Evolutionary conservation across 2,329 filamentous ascomycete genomes (phyloP), one percentile per base, ranked within the genome.

Genomic region (Claviceps maximensis): DNA sequence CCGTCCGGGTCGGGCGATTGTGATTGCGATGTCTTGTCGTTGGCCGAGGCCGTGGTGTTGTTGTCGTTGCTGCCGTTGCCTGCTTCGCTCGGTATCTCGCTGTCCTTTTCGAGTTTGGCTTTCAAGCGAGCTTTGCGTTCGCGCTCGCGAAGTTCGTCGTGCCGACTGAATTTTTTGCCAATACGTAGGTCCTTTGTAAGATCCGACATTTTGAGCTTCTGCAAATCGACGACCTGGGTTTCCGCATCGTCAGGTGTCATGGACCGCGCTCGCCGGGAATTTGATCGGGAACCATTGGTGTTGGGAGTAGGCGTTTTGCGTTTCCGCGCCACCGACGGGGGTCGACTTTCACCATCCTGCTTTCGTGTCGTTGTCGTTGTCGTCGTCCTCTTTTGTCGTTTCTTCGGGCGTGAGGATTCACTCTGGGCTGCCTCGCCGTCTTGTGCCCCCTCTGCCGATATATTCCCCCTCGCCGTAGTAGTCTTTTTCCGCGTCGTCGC

Each of bases 121-220:
- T 65, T 68, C 21, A 65, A 47, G 23, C 64, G 64, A n/a, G 60
- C 61, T 52, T 74, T 70, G 50, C 77, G 70, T 68, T 87, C 78
- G 45, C 87, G 80, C 58, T 83, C 76, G 44, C 82, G 79, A 60
- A 93, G 82, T 61, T 86, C 82, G 60, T 83, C 80, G 59, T 89
- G 86, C 3, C 83, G 78, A 61, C 82, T 83, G 53, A 88, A 90
- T 55, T 84, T 82, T 64, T 86, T 87, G 54, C 87, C 87, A 53
- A 84, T 83, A 23, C 77, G 76, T 51, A 86, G 71, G 61, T 88
- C 84, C 56, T 77, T 79, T 49, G 81, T 86, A 3, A 93, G 69
- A 54, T 89, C 84, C 45, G 76, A 78, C 82, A 93, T 88, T 52
- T 80, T 87, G 27, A 86, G 76, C 3, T 75, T 77, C 25, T 77